These are phyloP conservation scores for Nakataea oryzae DNA, from an alignment of 2,329 filamentous ascomycete genomes.

Conservation along the genomic window DNA sequence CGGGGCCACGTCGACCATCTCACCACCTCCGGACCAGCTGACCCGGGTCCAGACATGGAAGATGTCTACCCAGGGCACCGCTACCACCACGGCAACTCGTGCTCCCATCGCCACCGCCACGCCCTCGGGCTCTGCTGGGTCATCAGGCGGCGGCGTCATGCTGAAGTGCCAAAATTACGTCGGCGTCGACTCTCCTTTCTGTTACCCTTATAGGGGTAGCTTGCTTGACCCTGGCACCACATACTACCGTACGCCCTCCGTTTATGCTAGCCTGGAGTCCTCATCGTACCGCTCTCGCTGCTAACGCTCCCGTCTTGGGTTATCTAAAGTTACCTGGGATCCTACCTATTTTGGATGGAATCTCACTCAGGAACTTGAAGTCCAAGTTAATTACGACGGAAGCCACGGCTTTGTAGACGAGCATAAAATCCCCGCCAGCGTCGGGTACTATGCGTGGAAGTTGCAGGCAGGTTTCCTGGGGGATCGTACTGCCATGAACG, in stretches of 20 bases:
- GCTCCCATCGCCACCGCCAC: conserved; percentile 6
- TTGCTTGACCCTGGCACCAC: conserved; percentile 17
- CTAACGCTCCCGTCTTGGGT: not conserved
- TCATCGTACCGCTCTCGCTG: not conserved
- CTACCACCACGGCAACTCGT: conserved; percentile 15
- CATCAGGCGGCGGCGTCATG: conserved; percentile 14
- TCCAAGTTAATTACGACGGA: conserved; percentile 11
- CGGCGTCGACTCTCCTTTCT: conserved; percentile 19
- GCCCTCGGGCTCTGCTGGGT: conserved; percentile 3
- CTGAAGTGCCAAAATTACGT: conserved; percentile 17
- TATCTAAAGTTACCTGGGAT: conserved; percentile 21
- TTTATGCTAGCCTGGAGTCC: not conserved
- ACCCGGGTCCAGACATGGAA: conserved; percentile 16
- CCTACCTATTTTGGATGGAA: conserved; percentile 11
- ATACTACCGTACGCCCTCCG: conserved; percentile 19
- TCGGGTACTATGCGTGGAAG: conserved; percentile 18
- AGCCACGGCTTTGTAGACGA: conserved; percentile 9
- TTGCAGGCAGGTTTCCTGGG: conserved; percentile 13
- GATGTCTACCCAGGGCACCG: conserved; percentile 15
- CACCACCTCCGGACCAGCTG: conserved; percentile 13
- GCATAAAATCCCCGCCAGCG: conserved; percentile 10
- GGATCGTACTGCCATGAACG: conserved; percentile 5
- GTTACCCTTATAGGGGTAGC: conserved; percentile 18
- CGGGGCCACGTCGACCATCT: conserved; percentile 17
- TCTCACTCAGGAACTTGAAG: conserved; percentile 8